Evolutionary conservation across 371 early-diverging fungal genomes (phyloP).

Genomic region (Rhizopus microsporus): DNA sequence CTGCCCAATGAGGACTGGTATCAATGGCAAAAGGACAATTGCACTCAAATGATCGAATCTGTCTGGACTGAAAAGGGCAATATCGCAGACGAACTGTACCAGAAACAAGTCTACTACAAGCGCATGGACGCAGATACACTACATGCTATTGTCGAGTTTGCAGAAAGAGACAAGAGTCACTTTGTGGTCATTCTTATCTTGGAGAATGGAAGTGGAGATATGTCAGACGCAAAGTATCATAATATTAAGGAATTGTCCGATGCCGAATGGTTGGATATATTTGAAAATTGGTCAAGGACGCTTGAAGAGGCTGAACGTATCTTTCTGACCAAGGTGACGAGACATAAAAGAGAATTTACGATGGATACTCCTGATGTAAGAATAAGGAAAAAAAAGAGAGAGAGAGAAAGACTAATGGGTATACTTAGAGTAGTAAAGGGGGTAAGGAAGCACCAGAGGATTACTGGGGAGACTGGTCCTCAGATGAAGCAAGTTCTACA

Average conservation of each 20-base stretch:
- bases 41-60: conserved; percentile 34
- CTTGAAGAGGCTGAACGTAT: conserved; percentile 63
- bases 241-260: conserved; percentile 42
- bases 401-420: not conserved
- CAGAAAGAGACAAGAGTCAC: conserved; percentile 23
- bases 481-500: conserved; percentile 30
- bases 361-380: conserved; percentile 26
- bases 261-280: conserved; percentile 40
- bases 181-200: conserved; percentile 38
- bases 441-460: conserved; percentile 38
- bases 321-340: conserved; percentile 36
- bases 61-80: conserved; percentile 25
- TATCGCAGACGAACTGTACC: conserved; percentile 20
- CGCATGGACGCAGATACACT: conserved; percentile 48
- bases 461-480: conserved; percentile 56
- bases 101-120: conserved; percentile 44
- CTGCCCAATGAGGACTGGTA: conserved; percentile 17
- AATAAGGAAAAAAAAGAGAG: not conserved
- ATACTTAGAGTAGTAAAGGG: conserved; percentile 6
- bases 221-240: conserved; percentile 46
- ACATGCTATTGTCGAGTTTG: conserved; percentile 43
- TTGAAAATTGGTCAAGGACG: conserved; percentile 62
- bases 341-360: conserved; percentile 13
- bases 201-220: conserved; percentile 34
- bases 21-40: conserved; percentile 42